Evolutionary conservation across 495 filamentous ascomycete genomes (phyloP).

Genomic region (Darksidea phi): DNA sequence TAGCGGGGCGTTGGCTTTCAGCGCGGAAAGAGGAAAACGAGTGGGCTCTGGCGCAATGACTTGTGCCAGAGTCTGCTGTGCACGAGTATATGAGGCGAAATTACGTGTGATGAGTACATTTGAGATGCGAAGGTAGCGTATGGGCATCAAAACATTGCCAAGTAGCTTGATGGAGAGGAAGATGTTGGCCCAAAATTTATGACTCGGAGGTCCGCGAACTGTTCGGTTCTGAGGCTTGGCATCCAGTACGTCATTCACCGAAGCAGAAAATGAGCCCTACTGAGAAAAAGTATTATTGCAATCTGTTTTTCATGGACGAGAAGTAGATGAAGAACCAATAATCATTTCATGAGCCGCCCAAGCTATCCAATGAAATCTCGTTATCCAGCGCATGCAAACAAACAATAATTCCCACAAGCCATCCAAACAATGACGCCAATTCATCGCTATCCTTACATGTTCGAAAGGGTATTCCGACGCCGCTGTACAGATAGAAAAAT

Average conservation of each 20-base stretch:
- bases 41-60: background rate
- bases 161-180: background rate
- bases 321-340: too few species aligned
- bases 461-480: background rate
- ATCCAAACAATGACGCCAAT: background rate
- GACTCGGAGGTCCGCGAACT: conserved; percentile 14
- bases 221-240: conserved; percentile 1
- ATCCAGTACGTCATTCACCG: conserved; percentile 4
- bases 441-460: too few species aligned
- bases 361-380: too few species aligned
- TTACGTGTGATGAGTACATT: conserved; percentile 21
- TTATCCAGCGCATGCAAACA: too few species aligned
- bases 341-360: too few species aligned
- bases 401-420: background rate
- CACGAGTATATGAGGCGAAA: conserved; percentile 5
- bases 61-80: conserved; percentile 20
- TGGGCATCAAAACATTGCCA: conserved; percentile 24
- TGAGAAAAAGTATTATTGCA: too few species aligned
- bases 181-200: background rate
- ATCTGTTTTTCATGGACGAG: too few species aligned
- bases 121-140: conserved; percentile 7
- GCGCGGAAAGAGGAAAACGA: conserved; percentile 4
- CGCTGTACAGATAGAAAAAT: background rate
- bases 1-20: background rate
- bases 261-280: too few species aligned